phyloP scores from a whole-genome alignment of 2,329 filamentous ascomycete genomes.

The Pezicula rhizophila region DNA sequence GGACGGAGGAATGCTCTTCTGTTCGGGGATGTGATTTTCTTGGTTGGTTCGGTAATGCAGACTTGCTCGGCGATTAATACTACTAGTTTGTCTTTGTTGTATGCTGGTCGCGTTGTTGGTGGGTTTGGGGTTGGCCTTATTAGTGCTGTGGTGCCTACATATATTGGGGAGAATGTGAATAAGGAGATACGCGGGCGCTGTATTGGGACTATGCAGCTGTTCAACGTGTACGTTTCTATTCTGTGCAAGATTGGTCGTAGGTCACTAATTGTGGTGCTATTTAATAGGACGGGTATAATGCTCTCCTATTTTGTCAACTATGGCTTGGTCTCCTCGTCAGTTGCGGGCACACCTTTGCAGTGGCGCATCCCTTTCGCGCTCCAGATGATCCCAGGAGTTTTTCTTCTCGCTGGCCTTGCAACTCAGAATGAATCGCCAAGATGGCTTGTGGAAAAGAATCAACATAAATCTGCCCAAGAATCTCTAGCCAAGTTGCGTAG shows the following conservation, averaged over 20 bases:
- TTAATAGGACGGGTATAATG: slow-evolving; percentile 6
- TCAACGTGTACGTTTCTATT: slow-evolving; percentile 9
- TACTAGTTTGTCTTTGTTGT: slow-evolving; percentile 4
- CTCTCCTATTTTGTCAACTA: slow-evolving; percentile 8
- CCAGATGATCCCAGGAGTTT: too few species aligned
- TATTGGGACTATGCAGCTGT: slow-evolving; percentile 10
- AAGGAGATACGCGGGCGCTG: slow-evolving; percentile 9
- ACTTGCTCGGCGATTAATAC: slow-evolving; percentile 6
- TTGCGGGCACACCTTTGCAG: too few species aligned
- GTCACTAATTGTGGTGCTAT: too few species aligned
- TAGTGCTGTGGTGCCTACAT: slow-evolving; percentile 10
- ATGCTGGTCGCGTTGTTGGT: slow-evolving; percentile 7
- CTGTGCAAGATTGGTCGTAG: too few species aligned
- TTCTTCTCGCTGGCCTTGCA: too few species aligned
- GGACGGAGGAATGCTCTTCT: slow-evolving; percentile 1
- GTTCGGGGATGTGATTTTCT: slow-evolving; percentile 6
- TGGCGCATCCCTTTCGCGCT: too few species aligned
- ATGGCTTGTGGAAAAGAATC: too few species aligned
- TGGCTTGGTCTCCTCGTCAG: slow-evolving; percentile 4
- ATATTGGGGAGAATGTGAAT: slow-evolving; percentile 9
- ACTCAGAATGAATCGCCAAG: too few species aligned
- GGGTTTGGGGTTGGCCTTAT: slow-evolving; percentile 10
- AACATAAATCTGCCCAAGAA: too few species aligned
- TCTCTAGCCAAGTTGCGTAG: too few species aligned
- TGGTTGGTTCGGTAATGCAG: slow-evolving; percentile 5